Evolutionary conservation across 2,329 filamentous ascomycete species (phyloP), one percentile per base, ranked within the genome.

Genomic region (Fonsecaea nubica): DNA sequence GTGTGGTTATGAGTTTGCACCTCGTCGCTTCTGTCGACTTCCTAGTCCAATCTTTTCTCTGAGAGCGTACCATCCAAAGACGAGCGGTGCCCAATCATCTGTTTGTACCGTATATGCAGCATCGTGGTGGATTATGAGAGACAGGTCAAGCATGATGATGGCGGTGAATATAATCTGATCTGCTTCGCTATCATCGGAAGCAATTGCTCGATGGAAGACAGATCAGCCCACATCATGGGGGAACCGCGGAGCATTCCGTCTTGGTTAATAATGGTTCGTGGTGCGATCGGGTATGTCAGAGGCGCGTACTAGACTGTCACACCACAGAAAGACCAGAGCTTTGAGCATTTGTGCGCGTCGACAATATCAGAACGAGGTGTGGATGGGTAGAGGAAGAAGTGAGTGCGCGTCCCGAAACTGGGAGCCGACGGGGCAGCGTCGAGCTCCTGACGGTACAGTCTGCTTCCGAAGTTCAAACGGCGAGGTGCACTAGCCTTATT

Each of bases 341-440:
- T 21, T 9, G 25, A 33, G 30, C 54, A 32, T 42, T 10, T 18
- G 3, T 35, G 25, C 7, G 25, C 18, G 45, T 4, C 18, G 45
- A 50, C 2, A 10, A 25, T 25, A 50, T 50, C 2, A 50, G 4
- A 25, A 21, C 35, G 21, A 33, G 13, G 25, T 25, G 21, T 42
- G 18, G n/a, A 35, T 42, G 25, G 15, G 15, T 32, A 56, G 50
- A 58, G 32, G 2, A 13, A 33, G n/a, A 35, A 15, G 25, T 9
- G 42, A 33, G 62, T 55, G 57, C 52, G 33, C 40, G 56, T 30
- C 30, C 63, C 63, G 63, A 65, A 56, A 33, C 9, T 56, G 57
- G 45, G n/a, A 60, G 63, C 52, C 63, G 63, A 40, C 10, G 36
- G 48, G 42, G 33, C 9, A 10, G 8, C 36, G 8, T 21, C 33